Evolutionary conservation across 2,329 filamentous ascomycete species (phyloP), one percentile per base, ranked within the genome.

Genomic region (Gaeumannomyces sp.): DNA sequence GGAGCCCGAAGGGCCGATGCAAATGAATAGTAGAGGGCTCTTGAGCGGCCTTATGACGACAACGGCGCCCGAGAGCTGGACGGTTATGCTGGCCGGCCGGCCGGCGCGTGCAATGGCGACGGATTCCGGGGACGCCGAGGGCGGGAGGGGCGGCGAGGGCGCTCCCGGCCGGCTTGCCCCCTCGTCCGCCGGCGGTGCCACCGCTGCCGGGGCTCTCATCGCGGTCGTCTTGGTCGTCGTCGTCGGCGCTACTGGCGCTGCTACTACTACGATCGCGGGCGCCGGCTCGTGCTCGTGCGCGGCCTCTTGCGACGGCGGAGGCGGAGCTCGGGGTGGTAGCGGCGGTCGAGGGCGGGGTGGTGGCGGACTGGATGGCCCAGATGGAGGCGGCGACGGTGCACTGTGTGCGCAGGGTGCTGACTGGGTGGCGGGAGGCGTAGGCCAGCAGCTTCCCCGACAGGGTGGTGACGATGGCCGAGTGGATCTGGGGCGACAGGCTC

Each of bases 381-480:
- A 89, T 80, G 7, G 83, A 86, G 65, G 85, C 84, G 58, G 86
- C 86, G 66, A 89, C 84, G 66, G 86, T 88, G 70, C 84, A 84
- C 73, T 88, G 85, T 13, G 83, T 85, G 70, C 86, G 85, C 56
- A 89, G 81, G 27, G 80, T 77, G 66, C 81, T 77, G 69, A 86
- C 83, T 61, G 85, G 78, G 59, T 84, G 78, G 2, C 80, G 75
- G 62, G 83, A 85, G 56, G 85, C 83, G 73, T 87, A 85, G 65
- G 86, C 83, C 68, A 89, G 84, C 50, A 89, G 82, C 73, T 87
- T 87, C 70, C 86, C 86, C 56, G 83, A 82, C 1, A 82, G 78
- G 3, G 85, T 86, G 60, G 84, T 83, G 59, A 89, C 79, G 66
- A 88, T 81, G 64, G 85, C 81, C 3, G 85, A 86, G 66, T 85